These are phyloP conservation scores for Penicillium antarcticum DNA, from an alignment of 495 filamentous ascomycete genomes.

Conservation along the genomic window DNA sequence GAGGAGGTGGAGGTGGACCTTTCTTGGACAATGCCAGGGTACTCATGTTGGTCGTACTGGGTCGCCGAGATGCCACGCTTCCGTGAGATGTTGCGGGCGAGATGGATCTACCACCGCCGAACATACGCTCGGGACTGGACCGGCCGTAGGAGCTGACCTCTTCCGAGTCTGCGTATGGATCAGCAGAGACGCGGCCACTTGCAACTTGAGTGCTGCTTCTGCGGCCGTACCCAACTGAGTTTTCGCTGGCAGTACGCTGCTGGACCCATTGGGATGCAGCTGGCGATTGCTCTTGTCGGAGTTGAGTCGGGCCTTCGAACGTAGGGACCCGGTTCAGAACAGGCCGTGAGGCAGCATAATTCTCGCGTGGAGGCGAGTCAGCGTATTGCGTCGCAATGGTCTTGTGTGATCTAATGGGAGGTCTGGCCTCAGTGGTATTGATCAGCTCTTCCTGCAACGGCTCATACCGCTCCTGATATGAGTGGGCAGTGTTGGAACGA, in stretches of 20 bases:
- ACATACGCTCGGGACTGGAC: slow-evolving; percentile 58
- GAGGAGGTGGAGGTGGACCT: slow-evolving; percentile 76
- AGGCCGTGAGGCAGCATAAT: slow-evolving; percentile 39
- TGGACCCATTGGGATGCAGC: slow-evolving; percentile 43
- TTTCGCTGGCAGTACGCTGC: slow-evolving; percentile 56
- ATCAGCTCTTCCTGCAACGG: slow-evolving; percentile 54
- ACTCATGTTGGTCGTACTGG: slow-evolving; percentile 48
- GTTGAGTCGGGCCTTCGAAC: slow-evolving; percentile 56
- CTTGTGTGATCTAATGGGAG: slow-evolving; percentile 59
- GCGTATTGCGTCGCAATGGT: slow-evolving; percentile 30
- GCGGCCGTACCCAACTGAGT: slow-evolving; percentile 31
- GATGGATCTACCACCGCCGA: slow-evolving; percentile 47
- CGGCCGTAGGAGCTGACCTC: slow-evolving; percentile 51
- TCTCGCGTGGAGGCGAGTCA: slow-evolving; percentile 34
- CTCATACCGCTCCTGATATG: slow-evolving; percentile 56
- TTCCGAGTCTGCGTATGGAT: slow-evolving; percentile 66
- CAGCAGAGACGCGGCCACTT: slow-evolving; percentile 37
- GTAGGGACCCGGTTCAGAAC: slow-evolving; percentile 46
- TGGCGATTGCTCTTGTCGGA: slow-evolving; percentile 47
- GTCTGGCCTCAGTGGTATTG: slow-evolving; percentile 43
- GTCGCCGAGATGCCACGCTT: slow-evolving; percentile 55
- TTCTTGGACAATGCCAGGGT: slow-evolving; percentile 53
- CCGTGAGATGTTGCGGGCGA: slow-evolving; percentile 64
- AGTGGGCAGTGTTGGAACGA: slow-evolving; percentile 60
- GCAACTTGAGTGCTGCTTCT: slow-evolving; percentile 43